Percentiles rank a stretch among this genome's conserved stretches.
These are phyloP conservation scores for Phaeoacremonium minimum DNA, from an alignment of 2,329 filamentous ascomycete species.

Conservation along the genomic window DNA sequence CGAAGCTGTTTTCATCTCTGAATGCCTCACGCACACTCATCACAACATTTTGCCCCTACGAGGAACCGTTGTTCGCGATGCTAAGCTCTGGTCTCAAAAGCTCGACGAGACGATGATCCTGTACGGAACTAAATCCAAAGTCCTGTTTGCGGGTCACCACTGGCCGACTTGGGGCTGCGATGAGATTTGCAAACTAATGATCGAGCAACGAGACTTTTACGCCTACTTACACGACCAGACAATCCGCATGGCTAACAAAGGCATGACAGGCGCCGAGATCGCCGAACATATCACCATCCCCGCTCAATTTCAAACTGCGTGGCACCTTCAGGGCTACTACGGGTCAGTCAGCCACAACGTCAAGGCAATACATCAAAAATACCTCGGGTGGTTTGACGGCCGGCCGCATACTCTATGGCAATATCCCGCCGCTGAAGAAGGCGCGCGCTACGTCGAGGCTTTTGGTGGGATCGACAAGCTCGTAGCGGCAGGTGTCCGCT, in stretches of 20 bases:
- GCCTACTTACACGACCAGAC: slow-evolving; percentile 34
- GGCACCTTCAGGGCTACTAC: slow-evolving; percentile 29
- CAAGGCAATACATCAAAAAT: slow-evolving; percentile 28
- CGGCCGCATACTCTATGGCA: slow-evolving; percentile 27
- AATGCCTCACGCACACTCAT: slow-evolving; percentile 31
- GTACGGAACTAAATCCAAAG: slow-evolving; percentile 23
- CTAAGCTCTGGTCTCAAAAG: slow-evolving; percentile 31
- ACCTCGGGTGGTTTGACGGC: slow-evolving; percentile 20
- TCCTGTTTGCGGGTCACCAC: slow-evolving; percentile 31
- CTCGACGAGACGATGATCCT: slow-evolving; percentile 28
- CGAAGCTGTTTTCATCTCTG: slow-evolving; percentile 29
- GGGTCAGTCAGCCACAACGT: slow-evolving; percentile 31
- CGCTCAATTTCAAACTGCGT: slow-evolving; percentile 19
- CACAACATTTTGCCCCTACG: slow-evolving; percentile 37
- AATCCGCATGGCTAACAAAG: slow-evolving; percentile 29
- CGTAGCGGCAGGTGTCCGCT: slow-evolving; percentile 21
- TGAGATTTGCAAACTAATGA: slow-evolving; percentile 17
- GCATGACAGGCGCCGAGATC: slow-evolving; percentile 30
- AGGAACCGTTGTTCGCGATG: slow-evolving; percentile 33
- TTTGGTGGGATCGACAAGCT: slow-evolving; percentile 27
- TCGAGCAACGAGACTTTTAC: slow-evolving; percentile 32
- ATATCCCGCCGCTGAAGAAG: slow-evolving; percentile 25
- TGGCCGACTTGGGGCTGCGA: slow-evolving; percentile 35
- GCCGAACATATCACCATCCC: slow-evolving; percentile 30
- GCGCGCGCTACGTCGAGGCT: slow-evolving; percentile 26